Conservation (phyloP, 1,284 basidiomycete genomes). For the Heterobasidion occidentale region DNA sequence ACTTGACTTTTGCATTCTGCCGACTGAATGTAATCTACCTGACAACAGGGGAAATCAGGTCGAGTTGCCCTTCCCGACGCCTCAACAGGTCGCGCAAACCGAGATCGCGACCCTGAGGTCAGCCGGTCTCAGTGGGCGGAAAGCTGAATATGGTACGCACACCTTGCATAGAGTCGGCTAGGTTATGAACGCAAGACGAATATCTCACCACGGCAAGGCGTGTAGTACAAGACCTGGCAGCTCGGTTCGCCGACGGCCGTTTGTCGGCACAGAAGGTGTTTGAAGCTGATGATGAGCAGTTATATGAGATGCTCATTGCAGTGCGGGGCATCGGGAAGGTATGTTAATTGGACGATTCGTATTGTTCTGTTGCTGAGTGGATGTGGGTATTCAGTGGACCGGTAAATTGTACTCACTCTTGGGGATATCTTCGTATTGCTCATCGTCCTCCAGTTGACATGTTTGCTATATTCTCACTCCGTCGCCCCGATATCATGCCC, state of each 20-base stretch:
- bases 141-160: constrained; percentile 75
- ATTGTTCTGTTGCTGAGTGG: no score
- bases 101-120: constrained; percentile 52
- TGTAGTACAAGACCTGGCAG: constrained; percentile 70
- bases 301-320: constrained; percentile 67
- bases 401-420: constrained; percentile 14
- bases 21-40: neutral
- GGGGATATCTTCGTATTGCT: neutral
- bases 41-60: neutral
- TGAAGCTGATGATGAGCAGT: constrained; percentile 65
- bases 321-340: constrained; percentile 78
- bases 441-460: constrained; percentile 57
- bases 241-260: constrained; percentile 71
- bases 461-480: constrained; percentile 84
- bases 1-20: neutral
- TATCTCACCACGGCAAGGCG: neutral
- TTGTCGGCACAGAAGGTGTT: constrained; percentile 67
- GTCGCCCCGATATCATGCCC: constrained; percentile 77
- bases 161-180: neutral
- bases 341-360: constrained; percentile 15
- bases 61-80: constrained; percentile 50
- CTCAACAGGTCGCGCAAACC: constrained; percentile 55
- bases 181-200: no score
- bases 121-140: constrained; percentile 73
- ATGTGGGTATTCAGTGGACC: constrained; percentile 23